These are phyloP conservation scores for Diaporthe aspalathi DNA, from an alignment of 2,329 filamentous ascomycete genomes.

Conservation along the genomic window DNA sequence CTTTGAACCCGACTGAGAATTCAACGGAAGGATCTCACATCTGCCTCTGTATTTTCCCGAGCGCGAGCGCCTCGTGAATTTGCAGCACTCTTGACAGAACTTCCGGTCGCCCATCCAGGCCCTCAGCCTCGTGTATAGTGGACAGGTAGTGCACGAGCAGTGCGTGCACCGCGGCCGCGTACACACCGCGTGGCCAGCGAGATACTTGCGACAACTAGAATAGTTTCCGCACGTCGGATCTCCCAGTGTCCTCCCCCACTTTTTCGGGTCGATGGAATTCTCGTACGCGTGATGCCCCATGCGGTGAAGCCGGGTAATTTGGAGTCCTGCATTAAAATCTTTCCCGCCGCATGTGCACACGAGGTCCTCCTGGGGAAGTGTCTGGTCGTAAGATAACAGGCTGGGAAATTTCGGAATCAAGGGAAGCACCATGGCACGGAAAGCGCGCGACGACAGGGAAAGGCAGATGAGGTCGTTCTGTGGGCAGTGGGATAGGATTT, in stretches of 20 bases:
- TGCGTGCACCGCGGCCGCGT: background rate
- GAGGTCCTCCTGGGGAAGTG: background rate
- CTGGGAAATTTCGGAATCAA: background rate
- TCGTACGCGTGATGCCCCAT: background rate
- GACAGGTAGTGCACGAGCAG: background rate
- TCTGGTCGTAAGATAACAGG: background rate
- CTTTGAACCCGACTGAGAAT: too few relatives aligned
- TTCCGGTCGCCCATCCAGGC: background rate
- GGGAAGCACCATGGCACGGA: background rate
- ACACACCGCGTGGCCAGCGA: background rate
- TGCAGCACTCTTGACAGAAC: background rate
- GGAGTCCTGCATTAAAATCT: background rate
- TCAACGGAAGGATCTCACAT: too few relatives aligned
- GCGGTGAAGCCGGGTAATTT: background rate
- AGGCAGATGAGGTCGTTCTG: slow-evolving; percentile 1
- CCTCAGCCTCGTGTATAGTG: background rate
- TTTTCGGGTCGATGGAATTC: too few relatives aligned
- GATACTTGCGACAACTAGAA: background rate
- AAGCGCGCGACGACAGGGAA: background rate
- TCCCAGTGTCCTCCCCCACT: too few relatives aligned
- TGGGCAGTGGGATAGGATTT: background rate
- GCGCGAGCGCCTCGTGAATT: background rate
- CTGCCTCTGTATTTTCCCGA: background rate
- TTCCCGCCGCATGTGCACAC: background rate
- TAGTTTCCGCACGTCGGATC: background rate